phyloP scores from a whole-genome alignment of 2,329 filamentous ascomycete genomes.

The Pseudocercospora vitis region DNA sequence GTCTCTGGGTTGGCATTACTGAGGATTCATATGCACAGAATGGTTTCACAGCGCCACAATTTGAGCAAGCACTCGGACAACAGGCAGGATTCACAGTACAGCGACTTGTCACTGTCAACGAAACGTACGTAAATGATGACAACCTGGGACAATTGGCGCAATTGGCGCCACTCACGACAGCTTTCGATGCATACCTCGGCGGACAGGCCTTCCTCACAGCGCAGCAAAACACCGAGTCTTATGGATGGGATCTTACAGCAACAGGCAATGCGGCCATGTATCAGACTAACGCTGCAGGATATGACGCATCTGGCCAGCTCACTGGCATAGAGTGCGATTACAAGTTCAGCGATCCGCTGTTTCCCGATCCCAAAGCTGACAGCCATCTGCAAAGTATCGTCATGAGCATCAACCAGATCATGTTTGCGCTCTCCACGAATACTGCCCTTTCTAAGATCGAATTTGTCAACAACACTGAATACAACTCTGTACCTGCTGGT shows the following conservation, averaged over 20 bases:
- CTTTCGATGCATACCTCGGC: slow-evolving; percentile 15
- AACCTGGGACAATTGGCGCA: neutral
- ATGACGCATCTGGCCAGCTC: too few relatives aligned
- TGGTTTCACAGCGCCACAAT: neutral
- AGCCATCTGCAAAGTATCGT: slow-evolving; percentile 8
- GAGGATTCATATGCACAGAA: neutral
- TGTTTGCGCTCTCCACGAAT: slow-evolving; percentile 12
- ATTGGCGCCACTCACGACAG: slow-evolving; percentile 14
- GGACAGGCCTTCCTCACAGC: slow-evolving; percentile 7
- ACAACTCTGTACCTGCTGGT: neutral
- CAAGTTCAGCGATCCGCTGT: slow-evolving; percentile 1
- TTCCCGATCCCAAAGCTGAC: neutral
- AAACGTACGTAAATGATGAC: neutral
- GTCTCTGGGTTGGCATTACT: neutral
- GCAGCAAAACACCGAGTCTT: neutral
- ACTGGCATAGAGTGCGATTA: neutral
- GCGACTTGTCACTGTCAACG: neutral
- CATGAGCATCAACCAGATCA: slow-evolving; percentile 6
- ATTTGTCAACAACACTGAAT: neutral
- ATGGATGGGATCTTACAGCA: slow-evolving; percentile 6
- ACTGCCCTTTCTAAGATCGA: neutral
- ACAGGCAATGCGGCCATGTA: slow-evolving; percentile 10
- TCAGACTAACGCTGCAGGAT: slow-evolving; percentile 2
- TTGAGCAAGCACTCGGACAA: neutral
- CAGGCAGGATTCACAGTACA: slow-evolving; percentile 1